A percentile compares a stretch with the other conserved stretches of the same genome.
Evolutionary conservation across 306 rosid genomes (phyloP).

Genomic region (Acacia crassicarpa): DNA sequence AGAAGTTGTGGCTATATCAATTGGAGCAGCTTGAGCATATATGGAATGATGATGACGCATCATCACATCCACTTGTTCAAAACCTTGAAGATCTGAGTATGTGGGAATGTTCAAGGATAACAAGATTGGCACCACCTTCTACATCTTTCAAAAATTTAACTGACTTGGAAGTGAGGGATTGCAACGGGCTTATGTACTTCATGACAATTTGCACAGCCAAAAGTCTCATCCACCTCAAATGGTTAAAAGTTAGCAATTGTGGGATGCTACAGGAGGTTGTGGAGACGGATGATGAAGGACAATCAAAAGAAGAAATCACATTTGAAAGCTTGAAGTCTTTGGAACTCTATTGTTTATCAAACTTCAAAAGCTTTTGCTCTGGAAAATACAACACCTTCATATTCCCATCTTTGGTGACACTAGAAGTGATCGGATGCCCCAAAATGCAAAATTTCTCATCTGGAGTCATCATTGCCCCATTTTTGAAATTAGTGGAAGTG

Average conservation of each 20-base stretch:
- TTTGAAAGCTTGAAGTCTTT: neutral
- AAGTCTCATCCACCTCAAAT: neutral
- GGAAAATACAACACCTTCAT: neutral
- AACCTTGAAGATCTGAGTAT: neutral
- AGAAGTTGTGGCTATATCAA: neutral
- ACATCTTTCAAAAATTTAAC: neutral
- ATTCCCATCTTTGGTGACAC: neutral
- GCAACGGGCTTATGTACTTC: neutral
- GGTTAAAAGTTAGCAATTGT: neutral
- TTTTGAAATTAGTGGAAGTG: neutral
- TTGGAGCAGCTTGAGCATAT: neutral
- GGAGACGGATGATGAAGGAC: neutral
- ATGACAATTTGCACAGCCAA: neutral
- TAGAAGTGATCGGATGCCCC: neutral
- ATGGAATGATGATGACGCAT: neutral
- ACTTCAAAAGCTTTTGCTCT: neutral
- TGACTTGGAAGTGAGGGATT: neutral
- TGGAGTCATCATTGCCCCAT: neutral
- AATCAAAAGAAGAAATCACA: neutral
- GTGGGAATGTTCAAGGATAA: neutral
- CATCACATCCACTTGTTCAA: neutral
- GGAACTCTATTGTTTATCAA: neutral
- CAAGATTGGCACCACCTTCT: neutral
- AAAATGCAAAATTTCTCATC: neutral
- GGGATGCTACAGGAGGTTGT: neutral